phyloP scores from a whole-genome alignment of 345 rosid species.

The Conringia planisiliqua region DNA sequence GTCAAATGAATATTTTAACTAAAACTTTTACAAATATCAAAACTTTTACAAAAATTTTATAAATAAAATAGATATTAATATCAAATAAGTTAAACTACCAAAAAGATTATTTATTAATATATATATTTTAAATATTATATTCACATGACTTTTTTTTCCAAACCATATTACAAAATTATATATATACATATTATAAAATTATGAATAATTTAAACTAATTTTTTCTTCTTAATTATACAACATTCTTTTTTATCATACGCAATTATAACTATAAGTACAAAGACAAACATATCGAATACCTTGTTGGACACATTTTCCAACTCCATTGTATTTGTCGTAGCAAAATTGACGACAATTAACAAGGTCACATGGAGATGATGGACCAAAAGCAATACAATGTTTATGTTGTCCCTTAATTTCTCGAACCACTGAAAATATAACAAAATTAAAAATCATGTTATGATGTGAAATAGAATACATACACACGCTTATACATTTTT shows the following conservation, averaged over 20 bases:
- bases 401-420: background rate
- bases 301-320: background rate
- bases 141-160: too few relatives aligned
- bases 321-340: conserved; percentile 2
- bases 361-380: background rate
- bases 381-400: background rate
- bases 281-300: background rate
- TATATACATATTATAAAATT: too few relatives aligned
- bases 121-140: too few relatives aligned
- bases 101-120: too few relatives aligned
- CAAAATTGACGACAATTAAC: background rate
- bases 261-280: conserved; percentile 7
- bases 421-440: background rate
- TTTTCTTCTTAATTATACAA: background rate
- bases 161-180: too few relatives aligned
- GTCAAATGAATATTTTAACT: too few relatives aligned
- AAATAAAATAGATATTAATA: too few relatives aligned
- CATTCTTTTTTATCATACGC: background rate
- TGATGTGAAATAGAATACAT: background rate
- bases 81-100: too few relatives aligned
- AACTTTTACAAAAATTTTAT: too few relatives aligned
- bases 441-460: background rate
- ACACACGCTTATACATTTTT: background rate
- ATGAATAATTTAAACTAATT: too few relatives aligned
- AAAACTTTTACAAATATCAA: too few relatives aligned